Base-by-base conservation (phyloP, 306 rosid genomes). In the Crataegus laevigata region DNA sequence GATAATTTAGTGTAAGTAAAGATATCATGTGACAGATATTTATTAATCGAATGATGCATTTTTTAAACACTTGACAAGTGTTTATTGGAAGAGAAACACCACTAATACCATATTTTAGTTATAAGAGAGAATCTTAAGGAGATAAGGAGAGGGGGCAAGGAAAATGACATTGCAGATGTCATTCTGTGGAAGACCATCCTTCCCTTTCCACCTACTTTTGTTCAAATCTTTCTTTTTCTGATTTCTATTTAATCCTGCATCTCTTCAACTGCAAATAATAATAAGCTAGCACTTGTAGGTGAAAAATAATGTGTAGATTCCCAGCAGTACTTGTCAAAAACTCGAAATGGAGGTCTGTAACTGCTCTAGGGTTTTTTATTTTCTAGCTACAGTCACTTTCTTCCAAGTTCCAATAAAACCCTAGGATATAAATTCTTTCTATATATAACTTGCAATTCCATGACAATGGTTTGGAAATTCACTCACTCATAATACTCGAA, bases 321-420 rank as follows among this genome's bases (percentile, higher is more conserved):
- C 84, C 72, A 70, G 77, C 68, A 82, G 52, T 83, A 71, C 79
- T 85, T 78, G 84, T 88, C 96, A 83, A 82, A 64, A 61, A 76
- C 89, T 78, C 79, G 51, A 85, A 84, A 84, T 80, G 79, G 88
- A 77, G 77, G 79, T 80, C 81, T 87, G 74, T 55, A 77, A 63
- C 80, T 75, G 66, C 76, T 65, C 90, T 81, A 73, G 73, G 71
- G 77, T 70, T 82, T 81, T 88, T 80, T 75, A 73, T 83, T 91
- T 84, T 85, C 68, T 83, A 82, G 80, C 88, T 79, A 78, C 85
- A 85, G 87, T 89, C 93, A 78, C 78, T 89, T 79, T 85, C 90
- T 65, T 79, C 69, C 89, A 78, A 84, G 89, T 91, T 75, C 90
- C 91, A 80, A 87, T 63, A 77, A 81, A 76, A 81, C 47, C 80